phyloP scores from a whole-genome alignment of 1,139 yeast genomes.

The Kodamaea derodonti region DNA sequence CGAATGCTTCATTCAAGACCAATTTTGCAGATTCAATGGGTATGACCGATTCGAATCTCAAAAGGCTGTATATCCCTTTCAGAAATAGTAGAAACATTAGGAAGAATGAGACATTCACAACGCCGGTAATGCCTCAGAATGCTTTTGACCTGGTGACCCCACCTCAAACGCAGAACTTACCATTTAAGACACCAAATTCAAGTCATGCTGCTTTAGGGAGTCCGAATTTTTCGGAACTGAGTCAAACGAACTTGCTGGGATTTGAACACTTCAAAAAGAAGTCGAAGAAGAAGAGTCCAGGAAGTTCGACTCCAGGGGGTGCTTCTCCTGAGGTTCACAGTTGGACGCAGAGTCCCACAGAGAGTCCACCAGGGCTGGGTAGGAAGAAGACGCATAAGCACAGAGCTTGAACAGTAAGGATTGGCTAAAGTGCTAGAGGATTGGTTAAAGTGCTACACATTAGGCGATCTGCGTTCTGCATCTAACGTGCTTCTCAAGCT shows the following conservation, averaged over 20 bases:
- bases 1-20: slow-evolving; percentile 72
- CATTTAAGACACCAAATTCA: slow-evolving; percentile 10
- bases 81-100: slow-evolving; percentile 25
- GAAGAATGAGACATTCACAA: slow-evolving; percentile 12
- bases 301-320: background rate
- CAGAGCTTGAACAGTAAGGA: no score
- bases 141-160: slow-evolving; percentile 4
- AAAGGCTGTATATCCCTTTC: slow-evolving; percentile 45
- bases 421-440: no score
- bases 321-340: slow-evolving; percentile 10
- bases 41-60: slow-evolving; percentile 13
- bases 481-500: no score
- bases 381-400: background rate
- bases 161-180: slow-evolving; percentile 5
- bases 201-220: slow-evolving; percentile 1
- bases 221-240: slow-evolving; percentile 6
- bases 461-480: no score
- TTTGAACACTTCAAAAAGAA: slow-evolving; percentile 30
- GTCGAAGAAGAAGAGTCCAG: slow-evolving; percentile 13
- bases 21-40: slow-evolving; percentile 64
- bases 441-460: no score
- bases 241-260: slow-evolving; percentile 10
- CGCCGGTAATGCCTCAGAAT: slow-evolving; percentile 16
- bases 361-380: slow-evolving; percentile 9
- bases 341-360: slow-evolving; percentile 5